Percentiles rank a stretch among this genome's conserved stretches.
These are phyloP conservation scores for Lobulomyces angularis DNA, from an alignment of 192 early-diverging fungal species.

Conservation along the genomic window DNA sequence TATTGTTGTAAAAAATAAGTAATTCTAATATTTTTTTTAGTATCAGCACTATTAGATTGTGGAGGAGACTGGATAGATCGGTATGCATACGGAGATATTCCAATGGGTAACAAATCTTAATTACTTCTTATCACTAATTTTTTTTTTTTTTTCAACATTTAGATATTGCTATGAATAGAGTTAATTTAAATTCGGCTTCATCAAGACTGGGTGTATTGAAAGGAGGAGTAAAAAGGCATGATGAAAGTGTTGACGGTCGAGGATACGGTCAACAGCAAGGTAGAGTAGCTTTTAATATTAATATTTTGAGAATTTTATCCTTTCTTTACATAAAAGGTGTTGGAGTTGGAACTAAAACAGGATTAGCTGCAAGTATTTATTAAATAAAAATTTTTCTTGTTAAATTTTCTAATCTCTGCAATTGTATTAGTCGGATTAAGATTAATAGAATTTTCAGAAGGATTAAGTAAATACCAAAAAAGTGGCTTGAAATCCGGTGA, in stretches of 20 bases:
- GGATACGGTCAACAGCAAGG: neutral
- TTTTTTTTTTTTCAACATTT: slow-evolving; percentile 3
- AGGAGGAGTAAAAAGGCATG: slow-evolving; percentile 1
- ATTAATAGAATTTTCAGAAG: slow-evolving; percentile 9
- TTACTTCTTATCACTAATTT: neutral
- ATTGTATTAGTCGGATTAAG: slow-evolving; percentile 9
- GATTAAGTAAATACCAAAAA: slow-evolving; percentile 20
- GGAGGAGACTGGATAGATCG: slow-evolving; percentile 30
- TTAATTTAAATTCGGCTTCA: slow-evolving; percentile 1
- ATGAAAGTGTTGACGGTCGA: slow-evolving; percentile 1
- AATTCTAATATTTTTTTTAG: no score
- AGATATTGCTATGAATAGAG: slow-evolving; percentile 5
- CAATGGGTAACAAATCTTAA: neutral
- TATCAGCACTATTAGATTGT: slow-evolving; percentile 60
- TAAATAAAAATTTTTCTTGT: neutral
- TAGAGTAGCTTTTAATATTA: slow-evolving; percentile 3
- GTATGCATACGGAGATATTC: slow-evolving; percentile 8
- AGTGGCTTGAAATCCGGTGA: slow-evolving; percentile 8
- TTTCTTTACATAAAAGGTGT: no score
- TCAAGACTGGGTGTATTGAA: neutral
- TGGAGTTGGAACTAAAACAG: slow-evolving; percentile 27
- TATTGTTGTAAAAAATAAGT: no score
- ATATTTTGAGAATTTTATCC: no score
- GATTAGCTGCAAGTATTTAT: slow-evolving; percentile 23
- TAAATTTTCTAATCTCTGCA: slow-evolving; percentile 13